Percentiles rank a stretch among this genome's conserved stretches.
Conservation (phyloP, 2,329 filamentous ascomycete species). For the Fusarium sp. region DNA sequence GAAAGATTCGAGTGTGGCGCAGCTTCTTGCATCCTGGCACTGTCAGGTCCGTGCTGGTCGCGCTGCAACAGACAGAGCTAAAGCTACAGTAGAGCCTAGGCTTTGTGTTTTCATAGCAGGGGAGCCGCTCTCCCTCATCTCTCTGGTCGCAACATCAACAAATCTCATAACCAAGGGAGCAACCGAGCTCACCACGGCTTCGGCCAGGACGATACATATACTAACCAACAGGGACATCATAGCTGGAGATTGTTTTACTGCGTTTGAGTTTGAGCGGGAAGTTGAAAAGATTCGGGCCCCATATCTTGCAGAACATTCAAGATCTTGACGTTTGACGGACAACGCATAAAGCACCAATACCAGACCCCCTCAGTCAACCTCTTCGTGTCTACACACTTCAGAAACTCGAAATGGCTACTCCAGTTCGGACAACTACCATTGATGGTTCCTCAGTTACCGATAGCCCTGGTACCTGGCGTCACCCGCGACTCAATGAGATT, state of each 20-base stretch:
- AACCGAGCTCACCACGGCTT: constrained; percentile 48
- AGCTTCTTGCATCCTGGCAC: background rate
- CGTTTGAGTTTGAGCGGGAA: background rate
- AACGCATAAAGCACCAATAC: constrained; percentile 1
- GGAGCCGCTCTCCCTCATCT: constrained; percentile 32
- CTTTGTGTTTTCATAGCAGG: constrained; percentile 39
- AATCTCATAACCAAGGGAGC: constrained; percentile 44
- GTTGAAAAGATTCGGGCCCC: background rate
- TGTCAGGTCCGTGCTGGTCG: constrained; percentile 36
- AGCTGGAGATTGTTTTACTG: background rate
- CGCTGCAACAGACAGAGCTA: constrained; percentile 39
- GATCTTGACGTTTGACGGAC: constrained; percentile 7
- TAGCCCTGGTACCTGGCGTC: constrained; percentile 86
- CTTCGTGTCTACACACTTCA: background rate
- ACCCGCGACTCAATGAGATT: constrained; percentile 90
- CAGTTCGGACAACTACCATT: constrained; percentile 54
- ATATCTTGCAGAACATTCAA: constrained; percentile 12
- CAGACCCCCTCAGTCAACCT: background rate
- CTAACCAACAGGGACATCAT: constrained; percentile 46
- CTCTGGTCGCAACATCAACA: constrained; percentile 49
- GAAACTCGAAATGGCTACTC: constrained; percentile 46
- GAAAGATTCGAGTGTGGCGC: constrained; percentile 16
- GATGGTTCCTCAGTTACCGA: constrained; percentile 57
- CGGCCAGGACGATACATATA: constrained; percentile 46
- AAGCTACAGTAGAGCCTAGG: constrained; percentile 19